Evolutionary conservation across 192 early-diverging fungal genomes (phyloP).

Genomic region (Linnemannia elongata): DNA sequence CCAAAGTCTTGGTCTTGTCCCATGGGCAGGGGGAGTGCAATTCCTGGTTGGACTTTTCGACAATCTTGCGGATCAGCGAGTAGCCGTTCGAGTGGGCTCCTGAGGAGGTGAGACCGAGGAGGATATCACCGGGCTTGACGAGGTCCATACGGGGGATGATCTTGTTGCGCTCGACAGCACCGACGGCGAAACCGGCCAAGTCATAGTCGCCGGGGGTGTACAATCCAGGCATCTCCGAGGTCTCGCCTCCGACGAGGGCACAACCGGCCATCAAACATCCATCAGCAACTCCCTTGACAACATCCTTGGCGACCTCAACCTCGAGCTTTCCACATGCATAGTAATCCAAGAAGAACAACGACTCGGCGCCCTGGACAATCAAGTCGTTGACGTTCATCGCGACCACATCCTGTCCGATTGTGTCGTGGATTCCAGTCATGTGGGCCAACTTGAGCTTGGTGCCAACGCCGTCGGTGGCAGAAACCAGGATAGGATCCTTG

Average conservation of each 20-base stretch:
- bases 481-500: slow-evolving; percentile 93
- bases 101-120: slow-evolving; percentile 94
- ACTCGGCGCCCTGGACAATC: slow-evolving; percentile 98
- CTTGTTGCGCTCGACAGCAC: slow-evolving; percentile 92
- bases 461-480: slow-evolving; percentile 99
- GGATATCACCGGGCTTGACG: slow-evolving; percentile 84
- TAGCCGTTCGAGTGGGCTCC: slow-evolving; percentile 99
- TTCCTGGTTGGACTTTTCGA: slow-evolving; percentile 77
- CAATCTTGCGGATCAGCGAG: slow-evolving; percentile 94
- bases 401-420: slow-evolving; percentile 97
- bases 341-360: slow-evolving; percentile 99
- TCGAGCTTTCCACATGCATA: slow-evolving; percentile 96
- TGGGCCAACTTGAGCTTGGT: slow-evolving; percentile 99
- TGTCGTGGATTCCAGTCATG: slow-evolving; percentile 85
- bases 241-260: slow-evolving; percentile 98
- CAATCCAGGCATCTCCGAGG: slow-evolving; percentile 99
- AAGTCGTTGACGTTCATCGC: slow-evolving; percentile 99
- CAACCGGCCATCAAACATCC: slow-evolving; percentile 92
- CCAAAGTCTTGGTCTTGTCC: slow-evolving; percentile 75
- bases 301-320: slow-evolving; percentile 89
- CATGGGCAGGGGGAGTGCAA: slow-evolving; percentile 90
- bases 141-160: slow-evolving; percentile 87
- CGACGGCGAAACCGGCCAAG: slow-evolving; percentile 97
- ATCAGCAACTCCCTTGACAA: slow-evolving; percentile 94
- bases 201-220: slow-evolving; percentile 89